Percentiles rank a stretch among this genome's conserved stretches.
Evolutionary conservation across 1,284 basidiomycete genomes (phyloP).

Genomic region (Bondarzewia mesenterica): DNA sequence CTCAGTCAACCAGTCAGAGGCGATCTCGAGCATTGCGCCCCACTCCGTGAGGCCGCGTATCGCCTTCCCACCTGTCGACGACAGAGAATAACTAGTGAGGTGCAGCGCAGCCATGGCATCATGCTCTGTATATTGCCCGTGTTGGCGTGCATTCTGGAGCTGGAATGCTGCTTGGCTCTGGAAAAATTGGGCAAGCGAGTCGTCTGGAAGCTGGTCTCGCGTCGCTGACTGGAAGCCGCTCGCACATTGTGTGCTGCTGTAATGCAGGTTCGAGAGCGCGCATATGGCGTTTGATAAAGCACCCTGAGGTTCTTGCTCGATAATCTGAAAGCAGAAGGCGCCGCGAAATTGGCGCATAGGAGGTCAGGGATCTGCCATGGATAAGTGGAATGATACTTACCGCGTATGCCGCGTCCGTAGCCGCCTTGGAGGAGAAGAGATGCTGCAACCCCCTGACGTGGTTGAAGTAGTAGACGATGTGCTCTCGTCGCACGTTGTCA

Average conservation of each 20-base stretch:
- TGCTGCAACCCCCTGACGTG: conserved; percentile 23
- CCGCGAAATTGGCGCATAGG: not conserved
- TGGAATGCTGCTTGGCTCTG: conserved; percentile 57
- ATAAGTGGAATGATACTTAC: conserved; percentile 8
- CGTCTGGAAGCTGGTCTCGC: conserved; percentile 47
- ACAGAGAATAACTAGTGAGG: conserved; percentile 63
- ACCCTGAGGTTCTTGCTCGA: conserved; percentile 57
- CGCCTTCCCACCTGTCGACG: conserved; percentile 32
- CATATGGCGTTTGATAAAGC: conserved; percentile 63
- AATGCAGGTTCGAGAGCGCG: conserved; percentile 68
- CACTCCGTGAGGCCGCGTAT: conserved; percentile 40
- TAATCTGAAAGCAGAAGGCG: conserved; percentile 36
- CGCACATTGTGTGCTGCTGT: conserved; percentile 46
- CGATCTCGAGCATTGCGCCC: conserved; percentile 54
- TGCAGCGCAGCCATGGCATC: conserved; percentile 71
- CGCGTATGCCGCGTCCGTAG: conserved; percentile 9
- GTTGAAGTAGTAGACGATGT: conserved; percentile 23
- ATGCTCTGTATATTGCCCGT: conserved; percentile 41
- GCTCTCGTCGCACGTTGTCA: conserved; percentile 11
- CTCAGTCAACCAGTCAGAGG: conserved; percentile 65
- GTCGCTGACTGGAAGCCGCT: conserved; percentile 32
- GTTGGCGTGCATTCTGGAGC: conserved; percentile 36
- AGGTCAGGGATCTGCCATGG: conserved; percentile 14
- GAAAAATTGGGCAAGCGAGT: conserved; percentile 54
- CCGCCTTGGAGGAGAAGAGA: conserved; percentile 18